Base-by-base conservation (phyloP, 1,284 basidiomycete genomes). In the Rhodotorula sp. region DNA sequence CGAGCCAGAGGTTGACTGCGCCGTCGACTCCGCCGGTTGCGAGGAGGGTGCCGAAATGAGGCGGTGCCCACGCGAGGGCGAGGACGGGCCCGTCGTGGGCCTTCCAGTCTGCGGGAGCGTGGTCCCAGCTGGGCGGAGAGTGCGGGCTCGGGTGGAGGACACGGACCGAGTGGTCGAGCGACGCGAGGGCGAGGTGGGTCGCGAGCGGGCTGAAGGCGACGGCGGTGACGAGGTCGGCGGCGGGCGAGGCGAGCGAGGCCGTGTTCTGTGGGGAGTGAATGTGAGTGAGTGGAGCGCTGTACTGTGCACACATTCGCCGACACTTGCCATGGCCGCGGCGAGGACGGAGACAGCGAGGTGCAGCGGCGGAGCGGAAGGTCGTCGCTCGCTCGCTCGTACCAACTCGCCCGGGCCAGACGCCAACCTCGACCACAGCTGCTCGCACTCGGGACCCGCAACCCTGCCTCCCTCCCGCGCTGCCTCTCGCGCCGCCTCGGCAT, bases 161-260 rank as follows among this genome's bases (percentile, higher is more conserved):
- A 27, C 78, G 71, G 56, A 76, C 89, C 89, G 89, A 85, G 82
- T 92, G 90, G 81, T 93, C 91, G 44, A 92, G 84, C 71, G 88
- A 87, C 77, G 88, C 89, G 0, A 90, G 89, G 7, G 90, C 90
- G 50, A 92, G 85, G 76, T 88, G 86, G 52, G 91, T 86, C 10
- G 93, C 93, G 79, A 95, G 94, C 80, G 91, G 93, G 80, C 95
- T 91, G 80, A 95, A 97, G 27, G 88, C 86, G 68, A 91, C 87
- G 82, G 93, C 91, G 53, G 91, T 89, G 57, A 93, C 85, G 25
- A 93, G 85, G 80, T 93, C 91, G 7, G 88, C 88, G 72, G 87
- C 88, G 68, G 85, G 85, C 68, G 91, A 88, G 21, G 91, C 83
- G 14, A 87, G 88, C 7, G 89, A 89, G 80, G 91, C 89, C n/a